These are phyloP conservation scores for Yarrowia sp. DNA, from an alignment of 805 yeast genomes.

Conservation along the genomic window DNA sequence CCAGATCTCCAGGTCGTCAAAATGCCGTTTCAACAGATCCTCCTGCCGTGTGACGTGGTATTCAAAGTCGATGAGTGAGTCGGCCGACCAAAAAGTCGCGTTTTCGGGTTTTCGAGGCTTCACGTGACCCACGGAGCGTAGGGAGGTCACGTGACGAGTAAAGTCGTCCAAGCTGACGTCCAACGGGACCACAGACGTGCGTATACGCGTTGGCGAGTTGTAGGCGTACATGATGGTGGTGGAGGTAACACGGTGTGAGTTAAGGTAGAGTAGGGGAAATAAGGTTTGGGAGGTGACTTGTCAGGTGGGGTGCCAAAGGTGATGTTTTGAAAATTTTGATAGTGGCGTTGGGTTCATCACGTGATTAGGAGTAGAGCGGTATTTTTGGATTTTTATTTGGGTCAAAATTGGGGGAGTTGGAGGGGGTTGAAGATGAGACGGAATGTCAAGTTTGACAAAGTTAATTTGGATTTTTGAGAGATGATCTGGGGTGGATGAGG, in stretches of 20 bases:
- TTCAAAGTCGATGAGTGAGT: background rate
- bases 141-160: background rate
- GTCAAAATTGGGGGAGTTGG: too few relatives aligned
- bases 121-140: constrained; percentile 1
- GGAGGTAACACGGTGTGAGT: background rate
- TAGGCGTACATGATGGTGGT: constrained; percentile 9
- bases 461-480: too few relatives aligned
- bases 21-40: constrained; percentile 6
- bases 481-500: too few relatives aligned
- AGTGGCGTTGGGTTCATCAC: too few relatives aligned
- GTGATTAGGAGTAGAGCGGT: background rate
- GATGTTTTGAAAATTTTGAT: too few relatives aligned
- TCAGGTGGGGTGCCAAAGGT: too few relatives aligned
- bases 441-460: too few relatives aligned
- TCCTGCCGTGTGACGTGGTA: constrained; percentile 11
- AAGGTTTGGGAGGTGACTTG: background rate
- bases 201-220: constrained; percentile 10
- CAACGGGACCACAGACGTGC: constrained; percentile 3
- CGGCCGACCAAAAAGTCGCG: background rate
- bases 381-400: background rate
- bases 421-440: too few relatives aligned
- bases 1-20: constrained; percentile 88
- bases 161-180: constrained; percentile 3
- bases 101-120: constrained; percentile 6
- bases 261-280: background rate